Evolutionary conservation across 768 basidiomycete genomes (phyloP).

Genomic region (Russula emetica): DNA sequence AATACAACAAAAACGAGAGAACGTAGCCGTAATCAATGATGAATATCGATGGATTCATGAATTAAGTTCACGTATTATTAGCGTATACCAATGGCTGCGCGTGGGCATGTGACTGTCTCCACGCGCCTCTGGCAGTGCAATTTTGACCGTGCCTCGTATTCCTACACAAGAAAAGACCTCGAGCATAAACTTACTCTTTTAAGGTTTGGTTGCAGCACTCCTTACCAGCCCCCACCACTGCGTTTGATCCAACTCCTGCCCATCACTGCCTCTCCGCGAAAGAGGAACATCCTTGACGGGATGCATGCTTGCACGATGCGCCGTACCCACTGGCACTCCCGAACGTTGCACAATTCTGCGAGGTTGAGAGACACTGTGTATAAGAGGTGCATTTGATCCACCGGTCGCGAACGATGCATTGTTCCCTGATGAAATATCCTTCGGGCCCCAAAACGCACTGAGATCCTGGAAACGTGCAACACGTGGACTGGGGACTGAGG

Average conservation of each 20-base stretch:
- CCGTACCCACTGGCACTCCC: neutral
- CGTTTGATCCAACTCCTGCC: constrained; percentile 9
- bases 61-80: no score
- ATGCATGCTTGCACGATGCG: neutral
- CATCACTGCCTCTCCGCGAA: constrained; percentile 2
- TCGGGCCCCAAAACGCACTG: neutral
- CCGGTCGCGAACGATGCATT: neutral
- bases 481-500: neutral
- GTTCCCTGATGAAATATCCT: neutral
- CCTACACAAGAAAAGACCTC: no score
- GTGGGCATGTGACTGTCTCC: no score
- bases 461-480: neutral
- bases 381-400: neutral
- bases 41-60: no score
- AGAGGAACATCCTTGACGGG: neutral
- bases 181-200: neutral
- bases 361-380: constrained; percentile 5
- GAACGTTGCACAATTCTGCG: neutral
- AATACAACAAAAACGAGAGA: no score
- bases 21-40: no score
- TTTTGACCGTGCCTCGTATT: no score
- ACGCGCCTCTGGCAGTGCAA: neutral
- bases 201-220: constrained; percentile 9
- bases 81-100: no score
- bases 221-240: constrained; percentile 21